Base-by-base conservation (phyloP, 805 yeast species). In the Zygosaccharomyces kombuchaensis region DNA sequence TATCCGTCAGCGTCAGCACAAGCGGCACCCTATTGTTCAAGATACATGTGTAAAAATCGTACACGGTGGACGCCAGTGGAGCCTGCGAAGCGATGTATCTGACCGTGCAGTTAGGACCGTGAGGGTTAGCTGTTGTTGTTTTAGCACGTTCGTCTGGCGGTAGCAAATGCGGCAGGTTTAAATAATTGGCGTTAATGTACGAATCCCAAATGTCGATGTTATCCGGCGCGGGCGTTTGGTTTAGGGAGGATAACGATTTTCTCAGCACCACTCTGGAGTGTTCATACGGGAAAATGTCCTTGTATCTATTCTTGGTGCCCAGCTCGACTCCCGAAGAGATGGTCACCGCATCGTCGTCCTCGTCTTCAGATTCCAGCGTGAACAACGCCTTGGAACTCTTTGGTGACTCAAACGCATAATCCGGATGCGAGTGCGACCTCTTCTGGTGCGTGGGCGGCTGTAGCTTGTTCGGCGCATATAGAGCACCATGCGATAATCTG, bases 51-150 rank as follows among this genome's bases (percentile, higher is more conserved):
- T 95, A 89, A 58, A 91, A 90, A 62, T 91, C 96, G 16, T 80
- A 81, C 21, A 82, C 74, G 0, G 98, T 91, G 31, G 75, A 74
- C 2, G 61, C 63, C 48, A 86, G 65, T 2, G 99, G 99, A 2
- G 96, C 99, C 63, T 91, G 96, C 1, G 95, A 77, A 0, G 96
- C 96, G 56, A 90, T 86, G 59, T 83, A 85, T 34, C 75, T 73
- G 32, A 66, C 60, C 36, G 56, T 59, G 29, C 68, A 57, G 14
- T 65, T 65, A 34, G 66, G 48, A 42, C 65, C 65, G 14, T 39
- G 25, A 9, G 10, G 31, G 17, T 14, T 38, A 36, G 34, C 34
- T 36, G 12, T 32, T 22, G 7, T 9, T n/a, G 27, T 6, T 6
- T 21, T 26, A 9, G 42, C 41, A n/a, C 8, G 32, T 29, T 13